phyloP scores from a whole-genome alignment of 148 eudicot genomes.

The Vaccinium macrocarpon region DNA sequence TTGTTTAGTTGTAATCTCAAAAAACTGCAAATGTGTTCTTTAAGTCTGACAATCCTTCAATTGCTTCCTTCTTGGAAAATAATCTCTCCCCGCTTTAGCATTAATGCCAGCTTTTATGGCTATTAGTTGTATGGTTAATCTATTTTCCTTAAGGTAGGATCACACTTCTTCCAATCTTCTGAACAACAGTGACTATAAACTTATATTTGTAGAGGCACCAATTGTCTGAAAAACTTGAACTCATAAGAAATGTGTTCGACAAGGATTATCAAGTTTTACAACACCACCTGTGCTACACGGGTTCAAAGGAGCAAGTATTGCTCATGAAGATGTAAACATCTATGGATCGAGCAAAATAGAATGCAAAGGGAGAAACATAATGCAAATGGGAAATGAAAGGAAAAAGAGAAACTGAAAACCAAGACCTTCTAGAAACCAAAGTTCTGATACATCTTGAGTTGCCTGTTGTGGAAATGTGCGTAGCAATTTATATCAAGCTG shows the following conservation, averaged over 20 bases:
- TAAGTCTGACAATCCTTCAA: background rate
- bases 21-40: constrained; percentile 7
- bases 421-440: background rate
- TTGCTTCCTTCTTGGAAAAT: background rate
- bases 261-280: background rate
- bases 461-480: background rate
- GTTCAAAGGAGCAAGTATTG: background rate
- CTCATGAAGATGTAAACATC: background rate
- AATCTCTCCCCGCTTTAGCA: background rate
- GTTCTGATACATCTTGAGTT: background rate
- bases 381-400: background rate
- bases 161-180: background rate
- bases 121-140: background rate
- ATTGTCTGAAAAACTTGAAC: background rate
- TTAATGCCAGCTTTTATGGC: constrained; percentile 7
- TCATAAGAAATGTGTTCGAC: background rate
- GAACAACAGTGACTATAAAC: background rate
- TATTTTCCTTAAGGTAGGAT: background rate
- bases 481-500: background rate
- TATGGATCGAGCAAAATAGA: background rate
- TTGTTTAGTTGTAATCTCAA: background rate
- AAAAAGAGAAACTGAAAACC: background rate
- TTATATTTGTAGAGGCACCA: background rate
- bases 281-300: background rate
- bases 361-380: background rate